phyloP scores from a whole-genome alignment of 192 early-diverging fungal genomes.

The Diversispora epigaea region DNA sequence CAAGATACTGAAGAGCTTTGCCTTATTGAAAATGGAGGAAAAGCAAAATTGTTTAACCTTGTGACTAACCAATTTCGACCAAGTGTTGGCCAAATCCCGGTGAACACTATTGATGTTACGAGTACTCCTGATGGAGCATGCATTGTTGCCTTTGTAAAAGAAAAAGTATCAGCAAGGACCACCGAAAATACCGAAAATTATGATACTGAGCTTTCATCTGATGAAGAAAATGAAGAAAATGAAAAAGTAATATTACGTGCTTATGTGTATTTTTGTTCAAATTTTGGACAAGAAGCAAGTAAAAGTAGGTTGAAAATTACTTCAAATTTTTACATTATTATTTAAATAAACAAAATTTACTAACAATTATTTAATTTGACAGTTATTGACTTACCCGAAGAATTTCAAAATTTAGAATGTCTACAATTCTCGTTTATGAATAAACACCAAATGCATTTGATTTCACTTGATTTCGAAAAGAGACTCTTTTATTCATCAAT shows the following conservation, averaged over 20 bases:
- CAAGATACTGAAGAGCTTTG: conserved; percentile 10
- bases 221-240: neutral
- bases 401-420: neutral
- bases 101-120: neutral
- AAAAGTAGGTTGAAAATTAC: neutral
- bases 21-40: conserved; percentile 6
- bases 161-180: neutral
- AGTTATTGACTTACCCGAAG: neutral
- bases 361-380: neutral
- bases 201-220: neutral
- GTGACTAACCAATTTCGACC: neutral
- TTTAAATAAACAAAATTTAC: neutral
- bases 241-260: neutral
- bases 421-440: neutral
- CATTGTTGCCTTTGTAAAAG: conserved; percentile 14
- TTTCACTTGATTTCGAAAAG: conserved; percentile 14
- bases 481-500: neutral
- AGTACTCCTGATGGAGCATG: conserved; percentile 13
- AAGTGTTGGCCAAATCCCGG: neutral
- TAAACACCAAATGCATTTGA: neutral
- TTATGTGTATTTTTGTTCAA: conserved; percentile 6
- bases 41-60: neutral
- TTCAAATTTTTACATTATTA: neutral
- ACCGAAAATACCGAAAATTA: neutral
- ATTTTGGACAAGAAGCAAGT: neutral